Evolutionary conservation across 2,329 filamentous ascomycete genomes (phyloP), one percentile per base, ranked within the genome.

Genomic region (Cladophialophora exuberans): DNA sequence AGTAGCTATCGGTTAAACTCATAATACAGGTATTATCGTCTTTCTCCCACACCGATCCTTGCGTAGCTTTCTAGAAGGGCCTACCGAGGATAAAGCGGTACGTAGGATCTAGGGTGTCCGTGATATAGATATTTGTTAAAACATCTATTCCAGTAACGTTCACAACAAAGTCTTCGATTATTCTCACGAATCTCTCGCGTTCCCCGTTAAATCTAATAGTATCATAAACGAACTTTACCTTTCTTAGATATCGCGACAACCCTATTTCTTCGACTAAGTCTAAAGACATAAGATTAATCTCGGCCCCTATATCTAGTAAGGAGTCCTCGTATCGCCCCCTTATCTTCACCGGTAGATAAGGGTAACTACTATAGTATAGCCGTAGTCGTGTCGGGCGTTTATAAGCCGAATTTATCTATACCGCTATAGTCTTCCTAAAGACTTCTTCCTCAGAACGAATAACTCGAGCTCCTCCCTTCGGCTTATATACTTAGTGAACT

Each of bases 121-220:
- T 33, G 17, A 46, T 23, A 35, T 33, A 33, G 17, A 46, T n/a
- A 22, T 46, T 46, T 22, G 23, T 46, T 46, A 46, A 2, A 11
- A 46, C n/a, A 1, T 46, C 6, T 13, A 46, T 23, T 2, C n/a
- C 15, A 22, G 7, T 20, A 20, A 46, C 6, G 3, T 7, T 46
- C 10, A 46, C 10, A 11, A 46, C 10, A n/a, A 46, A 33, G 13
- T 46, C 43, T n/a, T 46, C 15, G 18, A 46, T 46, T 33, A 46
- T 46, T 13, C 17, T 13, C 5, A 46, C 15, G 15, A 46, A 46
- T 10, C 33, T 20, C 15, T 45, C 15, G 3, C 17, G 17, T 6
- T 45, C 42, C 17, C 26, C 9, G n/a, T 45, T 45, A 33, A 45
- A 46, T 6, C 11, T 20, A 11, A 46, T n/a, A 13, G 17, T n/a